phyloP scores from a whole-genome alignment of 805 yeast genomes.

The Torulaspora microellipsoides region DNA sequence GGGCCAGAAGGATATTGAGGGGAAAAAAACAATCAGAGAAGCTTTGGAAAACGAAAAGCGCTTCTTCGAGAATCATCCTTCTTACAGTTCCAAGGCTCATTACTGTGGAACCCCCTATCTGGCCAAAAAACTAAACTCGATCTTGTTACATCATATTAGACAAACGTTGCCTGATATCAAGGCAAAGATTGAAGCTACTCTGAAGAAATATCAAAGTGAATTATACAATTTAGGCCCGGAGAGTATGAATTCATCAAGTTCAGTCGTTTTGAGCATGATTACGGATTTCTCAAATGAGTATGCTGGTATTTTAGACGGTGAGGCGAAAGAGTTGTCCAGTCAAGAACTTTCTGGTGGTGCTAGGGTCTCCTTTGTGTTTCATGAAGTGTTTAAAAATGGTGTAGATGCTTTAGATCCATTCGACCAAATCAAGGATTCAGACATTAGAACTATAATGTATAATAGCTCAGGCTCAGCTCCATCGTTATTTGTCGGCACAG shows the following conservation, averaged over 20 bases:
- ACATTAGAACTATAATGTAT: constrained; percentile 94
- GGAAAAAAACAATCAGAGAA: constrained; percentile 77
- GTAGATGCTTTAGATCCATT: constrained; percentile 89
- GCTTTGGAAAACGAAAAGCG: constrained; percentile 77
- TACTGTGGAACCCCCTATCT: constrained; percentile 98
- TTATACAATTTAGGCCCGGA: constrained; percentile 79
- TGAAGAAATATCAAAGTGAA: constrained; percentile 81
- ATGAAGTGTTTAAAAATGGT: constrained; percentile 92
- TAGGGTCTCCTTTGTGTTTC: constrained; percentile 93
- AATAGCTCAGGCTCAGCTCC: constrained; percentile 97
- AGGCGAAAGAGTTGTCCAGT: constrained; percentile 80
- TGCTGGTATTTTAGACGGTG: constrained; percentile 87
- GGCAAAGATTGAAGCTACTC: constrained; percentile 77
- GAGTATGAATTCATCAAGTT: constrained; percentile 81
- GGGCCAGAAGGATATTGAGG: constrained; percentile 94
- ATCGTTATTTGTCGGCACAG: constrained; percentile 92
- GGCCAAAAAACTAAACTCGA: constrained; percentile 85
- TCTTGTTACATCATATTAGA: constrained; percentile 84
- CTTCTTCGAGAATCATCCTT: constrained; percentile 84
- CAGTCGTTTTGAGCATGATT: constrained; percentile 83
- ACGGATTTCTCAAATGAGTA: constrained; percentile 91
- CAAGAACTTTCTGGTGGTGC: constrained; percentile 97
- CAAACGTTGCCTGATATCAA: constrained; percentile 89
- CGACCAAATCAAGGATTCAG: constrained; percentile 92
- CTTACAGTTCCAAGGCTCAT: constrained; percentile 88